These are phyloP conservation scores for Phylloporus rhodoxanthus DNA, from an alignment of 768 basidiomycete genomes.

Conservation along the genomic window DNA sequence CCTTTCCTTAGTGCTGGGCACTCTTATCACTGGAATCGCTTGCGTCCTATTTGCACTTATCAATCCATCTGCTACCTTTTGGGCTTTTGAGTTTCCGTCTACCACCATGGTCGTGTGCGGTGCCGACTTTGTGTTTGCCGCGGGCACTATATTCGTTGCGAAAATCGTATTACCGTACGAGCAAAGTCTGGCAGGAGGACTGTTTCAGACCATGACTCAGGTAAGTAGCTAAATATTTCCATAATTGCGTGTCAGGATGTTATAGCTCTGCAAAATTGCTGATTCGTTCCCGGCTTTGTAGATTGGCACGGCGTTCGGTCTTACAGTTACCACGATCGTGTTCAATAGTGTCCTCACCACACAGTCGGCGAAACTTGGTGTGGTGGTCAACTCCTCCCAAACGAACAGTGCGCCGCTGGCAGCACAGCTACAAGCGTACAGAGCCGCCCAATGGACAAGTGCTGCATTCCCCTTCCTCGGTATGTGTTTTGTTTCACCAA, in stretches of 20 bases:
- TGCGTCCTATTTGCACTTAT: constrained; percentile 67
- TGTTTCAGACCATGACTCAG: constrained; percentile 78
- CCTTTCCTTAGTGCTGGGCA: constrained; percentile 43
- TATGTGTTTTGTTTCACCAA: constrained; percentile 15
- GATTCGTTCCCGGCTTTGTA: constrained; percentile 16
- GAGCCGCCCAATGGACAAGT: constrained; percentile 58
- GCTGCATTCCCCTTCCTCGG: constrained; percentile 60
- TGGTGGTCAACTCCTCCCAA: constrained; percentile 23
- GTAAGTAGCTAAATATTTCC: constrained; percentile 27
- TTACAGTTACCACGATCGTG: constrained; percentile 68
- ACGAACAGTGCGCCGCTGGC: constrained; percentile 28
- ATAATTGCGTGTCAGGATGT: not conserved
- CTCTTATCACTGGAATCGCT: constrained; percentile 50
- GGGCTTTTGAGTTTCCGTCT: constrained; percentile 73
- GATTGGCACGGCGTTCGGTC: constrained; percentile 66
- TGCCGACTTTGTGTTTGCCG: constrained; percentile 70
- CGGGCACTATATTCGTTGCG: constrained; percentile 71
- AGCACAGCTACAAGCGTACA: constrained; percentile 49
- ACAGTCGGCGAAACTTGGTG: constrained; percentile 29
- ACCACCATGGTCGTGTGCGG: constrained; percentile 63
- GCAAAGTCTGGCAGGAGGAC: constrained; percentile 67
- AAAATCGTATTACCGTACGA: constrained; percentile 61
- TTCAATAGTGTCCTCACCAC: constrained; percentile 47
- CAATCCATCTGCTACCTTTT: constrained; percentile 50
- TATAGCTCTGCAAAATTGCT: not conserved